Base-by-base conservation (phyloP, 345 rosid species). In the Arabidopsis suecica region DNA sequence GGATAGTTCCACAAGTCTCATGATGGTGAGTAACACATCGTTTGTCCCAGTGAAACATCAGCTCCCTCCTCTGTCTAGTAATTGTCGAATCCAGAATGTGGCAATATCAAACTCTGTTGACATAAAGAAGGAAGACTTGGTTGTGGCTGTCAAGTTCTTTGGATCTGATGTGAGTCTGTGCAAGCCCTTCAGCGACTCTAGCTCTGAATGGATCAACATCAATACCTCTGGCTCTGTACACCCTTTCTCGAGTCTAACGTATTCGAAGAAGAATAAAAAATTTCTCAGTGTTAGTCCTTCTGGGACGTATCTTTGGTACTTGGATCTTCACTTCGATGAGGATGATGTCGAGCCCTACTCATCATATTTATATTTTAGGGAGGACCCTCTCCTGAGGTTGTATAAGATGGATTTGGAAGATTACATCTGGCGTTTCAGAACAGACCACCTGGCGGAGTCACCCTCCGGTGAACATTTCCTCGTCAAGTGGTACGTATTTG, bases 391-490 rank as follows among this genome's bases (percentile, higher is more conserved):
- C 6, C 7, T 1, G 4, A 13, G 13, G 59, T 13, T 54, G 36
- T 4, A 6, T 6, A 3, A 13, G 59, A 25, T 9, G 4, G 18
- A 54, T 28, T 54, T 54, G 37, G 18, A 54, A 54, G 36, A 6
- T 0, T 54, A 5, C 37, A 54, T 54, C 36, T 54, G 36, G 59
- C 3, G 18, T 54, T 28, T 37, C 37, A 54, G 59, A 54, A 54
- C 59, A 18, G 59, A 54, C 37, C 59, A 54, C 59, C 3, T 28
- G 9, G 37, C 28, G 2, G 59, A 28, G 37, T 54, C 36, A 1
- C 36, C 59, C 59, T 54, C 59, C 37, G 59, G 59, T 30, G 37
- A 54, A 54, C 59, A 54, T 54, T 54, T 54, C 59, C 59, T 54
- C 36, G 18, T 54, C 36, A 54, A 54, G 34, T 54, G 59, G 58